Evolutionary conservation across 179 eudicot genomes (phyloP), one percentile per base, ranked within the genome.

Genomic region (Spinacia oleracea): DNA sequence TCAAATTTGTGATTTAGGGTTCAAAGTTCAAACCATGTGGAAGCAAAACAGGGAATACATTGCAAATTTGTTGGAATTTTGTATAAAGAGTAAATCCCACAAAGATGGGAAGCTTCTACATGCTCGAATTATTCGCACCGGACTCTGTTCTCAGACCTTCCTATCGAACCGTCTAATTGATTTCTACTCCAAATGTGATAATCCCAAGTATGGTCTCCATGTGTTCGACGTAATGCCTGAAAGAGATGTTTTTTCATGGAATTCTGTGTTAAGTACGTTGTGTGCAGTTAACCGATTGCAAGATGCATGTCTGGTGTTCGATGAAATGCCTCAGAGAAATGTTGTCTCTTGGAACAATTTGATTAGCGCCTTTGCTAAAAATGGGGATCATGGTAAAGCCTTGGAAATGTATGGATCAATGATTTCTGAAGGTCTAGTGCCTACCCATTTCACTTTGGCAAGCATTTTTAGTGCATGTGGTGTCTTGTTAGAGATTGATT

Each of bases 391-490:
- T 71, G 60, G 70, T 62, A 83, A 86, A 58, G 97, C 94, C 2
- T 77, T 91, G 83, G 87, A 68, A 70, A 64, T 84, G 83, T 91
- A 81, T 85, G 46, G 11, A 34, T 68, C 18, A 58, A 90, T 91
- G 97, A 68, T 77, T 75, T 43, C 35, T 51, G 87, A 85, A 62
- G 94, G 94, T 38, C 87, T 89, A n/a, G 53, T 81, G 78, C 96
- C 96, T 21, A 90, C 89, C 63, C 86, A 67, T 81, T 91, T 89
- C 45, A 93, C 97, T 4, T 83, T 93, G 77, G 91, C 92, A 8
- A 93, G 97, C 76, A 85, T 91, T 81, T 83, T 91, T 74, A 89
- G 96, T 73, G 94, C 92, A 14, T 93, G 91, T 81, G 91, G 97
- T 70, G 83, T 72, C 27, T 84, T 84, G 67, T 59, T 66, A 69